Evolutionary conservation across 2,329 filamentous ascomycete species (phyloP), one percentile per base, ranked within the genome.

Genomic region (Xylariaceae sp.): DNA sequence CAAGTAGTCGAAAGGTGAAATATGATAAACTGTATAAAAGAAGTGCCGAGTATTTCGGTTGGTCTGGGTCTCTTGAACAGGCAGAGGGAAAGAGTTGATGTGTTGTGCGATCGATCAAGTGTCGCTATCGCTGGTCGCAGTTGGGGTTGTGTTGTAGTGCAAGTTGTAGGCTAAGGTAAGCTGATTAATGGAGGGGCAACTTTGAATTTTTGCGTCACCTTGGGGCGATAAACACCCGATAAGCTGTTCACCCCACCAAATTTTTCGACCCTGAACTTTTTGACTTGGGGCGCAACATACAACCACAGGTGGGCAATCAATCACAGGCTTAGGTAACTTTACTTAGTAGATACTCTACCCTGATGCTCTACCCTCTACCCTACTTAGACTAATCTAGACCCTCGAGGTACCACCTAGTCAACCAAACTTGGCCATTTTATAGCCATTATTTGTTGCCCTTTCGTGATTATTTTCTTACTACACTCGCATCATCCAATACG

Each of bases 121-220:
- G 47, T 47, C 21, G 14, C 14, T 43, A 46, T 56, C 29, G 28
- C 44, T 16, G n/a, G 37, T 50, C 39, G 45, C 39, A 40, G 48
- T n/a, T 26, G 36, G 36, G 43, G 48, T 44, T 29, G 41, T 24
- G 37, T 14, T 17, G 47, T n/a, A 56, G 43, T 47, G 58, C 70
- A 73, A 76, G 74, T 77, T 71, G 47, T 21, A 40, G 19, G n/a
- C n/a, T n/a, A n/a, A n/a, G n/a, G n/a, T 19, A 17, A 16, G 46
- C 40, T 56, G 43, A 53, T 52, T 58, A 50, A 58, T 55, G 75
- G 79, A 78, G 78, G 79, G 78, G 79, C 78, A 78, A 81, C 39
- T 58, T 78, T 74, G 76, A 75, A 57, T 77, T 69, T 69, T 61
- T 67, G 66, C 63, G 66, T 70, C 67, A 68, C 65, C 60, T 52